Evolutionary conservation across 2,329 filamentous ascomycete species (phyloP).

Genomic region (Diaporthe capsici): DNA sequence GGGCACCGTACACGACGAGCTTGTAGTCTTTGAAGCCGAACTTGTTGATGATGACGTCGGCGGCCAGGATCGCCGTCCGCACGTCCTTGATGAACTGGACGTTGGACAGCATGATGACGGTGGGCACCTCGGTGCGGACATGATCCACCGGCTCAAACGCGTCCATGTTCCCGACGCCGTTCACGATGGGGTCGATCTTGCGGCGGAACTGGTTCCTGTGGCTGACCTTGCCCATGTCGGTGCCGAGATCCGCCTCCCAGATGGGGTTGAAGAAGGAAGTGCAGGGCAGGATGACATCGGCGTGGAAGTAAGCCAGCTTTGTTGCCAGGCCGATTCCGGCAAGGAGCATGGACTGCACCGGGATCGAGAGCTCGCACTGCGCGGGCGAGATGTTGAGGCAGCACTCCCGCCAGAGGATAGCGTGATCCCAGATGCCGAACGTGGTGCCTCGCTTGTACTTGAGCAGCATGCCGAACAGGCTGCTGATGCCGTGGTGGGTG

Average conservation of each 20-base stretch:
- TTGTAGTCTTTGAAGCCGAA: conserved; percentile 76
- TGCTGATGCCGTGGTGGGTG: conserved; percentile 73
- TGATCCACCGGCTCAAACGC: conserved; percentile 72
- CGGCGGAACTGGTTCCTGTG: conserved; percentile 70
- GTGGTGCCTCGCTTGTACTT: conserved; percentile 72
- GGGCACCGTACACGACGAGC: conserved; percentile 73
- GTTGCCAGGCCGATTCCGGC: conserved; percentile 63
- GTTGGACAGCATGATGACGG: conserved; percentile 76
- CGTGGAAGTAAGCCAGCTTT: conserved; percentile 63
- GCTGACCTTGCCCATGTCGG: conserved; percentile 67
- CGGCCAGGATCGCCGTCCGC: conserved; percentile 74
- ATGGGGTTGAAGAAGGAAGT: conserved; percentile 75
- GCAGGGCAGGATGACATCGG: conserved; percentile 71
- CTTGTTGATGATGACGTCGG: conserved; percentile 75
- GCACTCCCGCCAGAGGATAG: conserved; percentile 72
- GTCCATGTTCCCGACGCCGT: conserved; percentile 75
- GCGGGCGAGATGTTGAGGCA: conserved; percentile 64
- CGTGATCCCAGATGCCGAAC: conserved; percentile 75
- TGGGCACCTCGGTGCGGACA: conserved; percentile 70
- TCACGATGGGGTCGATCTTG: conserved; percentile 76
- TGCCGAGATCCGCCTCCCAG: conserved; percentile 75
- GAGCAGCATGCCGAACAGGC: conserved; percentile 72
- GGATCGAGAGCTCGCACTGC: conserved; percentile 62
- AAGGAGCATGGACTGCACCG: conserved; percentile 63
- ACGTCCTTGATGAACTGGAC: conserved; percentile 74